Evolutionary conservation across 768 basidiomycete genomes (phyloP).

Genomic region (Cystobasidium onofrii): DNA sequence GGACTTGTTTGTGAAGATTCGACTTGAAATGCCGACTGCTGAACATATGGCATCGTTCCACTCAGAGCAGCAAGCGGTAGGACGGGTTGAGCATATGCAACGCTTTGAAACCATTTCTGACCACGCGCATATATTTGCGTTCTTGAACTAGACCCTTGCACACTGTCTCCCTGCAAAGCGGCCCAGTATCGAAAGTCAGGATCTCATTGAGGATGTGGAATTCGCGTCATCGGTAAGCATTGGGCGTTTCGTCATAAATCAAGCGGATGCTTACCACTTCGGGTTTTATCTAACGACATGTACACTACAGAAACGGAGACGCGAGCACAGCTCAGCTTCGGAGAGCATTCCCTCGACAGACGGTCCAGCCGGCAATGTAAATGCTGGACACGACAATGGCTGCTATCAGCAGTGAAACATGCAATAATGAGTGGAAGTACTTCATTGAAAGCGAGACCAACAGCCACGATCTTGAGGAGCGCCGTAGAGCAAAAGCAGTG

Average conservation of each 20-base stretch:
- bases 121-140: not conserved
- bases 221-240: not conserved
- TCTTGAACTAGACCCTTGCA: not conserved
- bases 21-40: constrained; percentile 1
- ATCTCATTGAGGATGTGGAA: not conserved
- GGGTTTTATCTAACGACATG: no score
- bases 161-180: not conserved
- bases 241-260: no score
- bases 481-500: no score
- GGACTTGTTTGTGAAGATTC: not conserved
- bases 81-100: not conserved
- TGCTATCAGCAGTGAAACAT: not conserved
- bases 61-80: not conserved
- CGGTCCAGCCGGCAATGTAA: not conserved
- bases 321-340: not conserved
- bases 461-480: no score
- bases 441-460: no score
- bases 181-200: not conserved
- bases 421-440: not conserved
- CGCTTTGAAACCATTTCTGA: not conserved
- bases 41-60: not conserved
- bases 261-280: no score
- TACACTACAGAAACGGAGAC: not conserved
- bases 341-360: not conserved
- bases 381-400: not conserved